Conservation (phyloP, 306 rosid species). For the Pyrus communis region DNA sequence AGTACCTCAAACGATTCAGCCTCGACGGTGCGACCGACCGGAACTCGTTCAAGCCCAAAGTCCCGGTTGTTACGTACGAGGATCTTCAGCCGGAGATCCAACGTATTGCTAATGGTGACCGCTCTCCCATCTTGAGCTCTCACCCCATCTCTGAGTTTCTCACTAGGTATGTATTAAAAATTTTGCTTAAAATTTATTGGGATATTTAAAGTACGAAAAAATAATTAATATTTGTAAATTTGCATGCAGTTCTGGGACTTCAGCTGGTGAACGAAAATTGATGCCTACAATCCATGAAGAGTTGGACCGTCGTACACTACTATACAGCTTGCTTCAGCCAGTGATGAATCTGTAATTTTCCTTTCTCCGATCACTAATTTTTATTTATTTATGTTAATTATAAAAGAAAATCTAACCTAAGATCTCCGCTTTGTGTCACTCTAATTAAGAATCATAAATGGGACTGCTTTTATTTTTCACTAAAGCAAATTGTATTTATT, state of each 20-base stretch:
- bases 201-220: too few relatives aligned
- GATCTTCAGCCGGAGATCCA: slow-evolving; percentile 73
- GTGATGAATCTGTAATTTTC: slow-evolving; percentile 64
- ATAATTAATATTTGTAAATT: background rate
- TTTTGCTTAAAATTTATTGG: background rate
- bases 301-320: slow-evolving; percentile 65
- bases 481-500: background rate
- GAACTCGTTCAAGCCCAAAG: slow-evolving; percentile 51
- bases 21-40: slow-evolving; percentile 70
- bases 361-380: background rate
- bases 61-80: slow-evolving; percentile 70
- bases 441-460: background rate
- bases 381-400: background rate
- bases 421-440: background rate
- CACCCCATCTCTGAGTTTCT: slow-evolving; percentile 84
- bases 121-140: slow-evolving; percentile 58
- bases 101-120: slow-evolving; percentile 85
- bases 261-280: slow-evolving; percentile 86
- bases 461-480: background rate
- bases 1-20: slow-evolving; percentile 47
- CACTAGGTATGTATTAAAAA: slow-evolving; percentile 44
- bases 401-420: background rate
- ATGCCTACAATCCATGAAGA: slow-evolving; percentile 80
- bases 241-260: slow-evolving; percentile 79
- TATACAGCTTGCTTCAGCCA: slow-evolving; percentile 84